Conservation (phyloP, 2,329 filamentous ascomycete genomes). For the Teratosphaeria destructans region DNA sequence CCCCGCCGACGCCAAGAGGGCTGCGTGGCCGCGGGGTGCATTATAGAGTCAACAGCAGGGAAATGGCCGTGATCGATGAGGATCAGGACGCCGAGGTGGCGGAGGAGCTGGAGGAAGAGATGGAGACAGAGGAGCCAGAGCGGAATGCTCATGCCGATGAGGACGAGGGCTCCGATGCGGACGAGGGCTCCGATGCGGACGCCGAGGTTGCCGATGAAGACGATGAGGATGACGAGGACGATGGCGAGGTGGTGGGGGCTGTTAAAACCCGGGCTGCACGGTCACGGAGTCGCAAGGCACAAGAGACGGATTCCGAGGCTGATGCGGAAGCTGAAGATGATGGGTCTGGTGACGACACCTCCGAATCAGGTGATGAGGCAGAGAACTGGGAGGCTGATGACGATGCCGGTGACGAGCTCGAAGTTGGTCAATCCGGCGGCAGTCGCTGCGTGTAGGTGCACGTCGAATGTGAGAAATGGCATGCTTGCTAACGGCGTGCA, state of each 20-base stretch:
- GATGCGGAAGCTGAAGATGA: constrained; percentile 24
- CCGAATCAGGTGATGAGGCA: constrained; percentile 38
- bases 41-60: constrained; percentile 14
- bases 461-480: neutral
- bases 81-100: constrained; percentile 18
- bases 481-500: constrained; percentile 32
- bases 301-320: constrained; percentile 29
- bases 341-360: constrained; percentile 31
- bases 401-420: constrained; percentile 42
- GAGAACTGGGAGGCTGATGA: constrained; percentile 44
- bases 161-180: constrained; percentile 30
- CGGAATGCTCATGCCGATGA: constrained; percentile 18
- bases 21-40: constrained; percentile 25
- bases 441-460: constrained; percentile 55
- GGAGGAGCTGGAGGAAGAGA: constrained; percentile 18
- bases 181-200: constrained; percentile 39
- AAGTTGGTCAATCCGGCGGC: constrained; percentile 42
- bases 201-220: constrained; percentile 42
- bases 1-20: constrained; percentile 22
- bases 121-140: constrained; percentile 17
- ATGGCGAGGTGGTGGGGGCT: constrained; percentile 32
- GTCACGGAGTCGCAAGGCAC: constrained; percentile 25
- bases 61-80: constrained; percentile 13
- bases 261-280: constrained; percentile 24
- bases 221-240: constrained; percentile 37